Base-by-base conservation (phyloP, 345 rosid species). In the Lepidium africanum region DNA sequence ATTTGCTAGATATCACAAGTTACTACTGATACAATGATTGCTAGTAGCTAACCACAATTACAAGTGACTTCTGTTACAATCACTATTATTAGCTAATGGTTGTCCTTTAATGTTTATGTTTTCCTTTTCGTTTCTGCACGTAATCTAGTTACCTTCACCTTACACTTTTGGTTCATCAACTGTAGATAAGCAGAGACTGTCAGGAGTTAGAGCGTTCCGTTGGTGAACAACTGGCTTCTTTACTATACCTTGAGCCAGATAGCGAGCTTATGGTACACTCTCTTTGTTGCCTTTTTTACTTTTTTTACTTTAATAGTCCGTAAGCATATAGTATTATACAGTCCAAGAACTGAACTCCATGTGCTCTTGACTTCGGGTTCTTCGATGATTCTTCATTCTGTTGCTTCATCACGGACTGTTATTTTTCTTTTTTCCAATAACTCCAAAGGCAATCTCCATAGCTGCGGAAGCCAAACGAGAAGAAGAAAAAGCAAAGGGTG, bases 131-230 rank as follows among this genome's bases (percentile, higher is more conserved):
- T 53, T 30, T 45, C 36, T 38, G 60, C 42, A 50, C 27, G 36
- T 17, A 45, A 69, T 23, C 46, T 61, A 21, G 17, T 68, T 55
- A 10, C 19, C 35, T 69, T 69, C 35, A 38, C 58, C 66, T 72
- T 57, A 33, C 59, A 70, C 56, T 65, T 72, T 33, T 72, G 23
- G 61, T 69, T 65, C 61, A 50, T 63, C 35, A 45, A 23, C 58
- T 73, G 81, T 82, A 90, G 99, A 94, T 94, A 71, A 94, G 99
- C 77, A 91, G 99, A 85, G 99, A 94, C 65, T 94, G 99, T 78
- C 99, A 89, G 74, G 99, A 91, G 84, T 80, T 94, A 71, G 99
- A 94, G 80, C 85, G 89, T 49, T 89, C 96, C 32, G 33, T 94
- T 69, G 99, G 99, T 35, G 99, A 84, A 84, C 86, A 89, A 82